These are phyloP conservation scores for Peziza echinospora DNA, from an alignment of 495 filamentous ascomycete species.

Conservation along the genomic window DNA sequence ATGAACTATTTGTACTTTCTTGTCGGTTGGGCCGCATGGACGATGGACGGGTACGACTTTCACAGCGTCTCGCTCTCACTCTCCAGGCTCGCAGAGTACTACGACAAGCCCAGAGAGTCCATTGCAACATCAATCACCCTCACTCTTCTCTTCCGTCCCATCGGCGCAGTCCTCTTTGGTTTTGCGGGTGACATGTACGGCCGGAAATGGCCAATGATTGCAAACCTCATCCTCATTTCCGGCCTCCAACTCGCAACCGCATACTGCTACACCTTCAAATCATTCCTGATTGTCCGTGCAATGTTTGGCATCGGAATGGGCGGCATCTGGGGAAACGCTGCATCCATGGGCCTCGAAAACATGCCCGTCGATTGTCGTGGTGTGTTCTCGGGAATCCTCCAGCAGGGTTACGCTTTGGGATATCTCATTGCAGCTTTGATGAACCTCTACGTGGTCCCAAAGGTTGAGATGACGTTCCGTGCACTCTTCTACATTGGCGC, in stretches of 20 bases:
- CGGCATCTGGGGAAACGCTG: slow-evolving; percentile 62
- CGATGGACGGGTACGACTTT: slow-evolving; percentile 35
- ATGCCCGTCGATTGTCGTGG: slow-evolving; percentile 35
- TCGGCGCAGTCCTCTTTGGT: slow-evolving; percentile 51
- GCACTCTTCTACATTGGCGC: slow-evolving; percentile 31
- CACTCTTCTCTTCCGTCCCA: slow-evolving; percentile 44
- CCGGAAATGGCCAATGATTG: slow-evolving; percentile 63
- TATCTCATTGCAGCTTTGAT: slow-evolving; percentile 51
- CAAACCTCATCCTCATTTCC: slow-evolving; percentile 41
- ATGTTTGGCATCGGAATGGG: slow-evolving; percentile 71
- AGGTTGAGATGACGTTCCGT: slow-evolving; percentile 12
- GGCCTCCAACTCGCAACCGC: slow-evolving; percentile 48
- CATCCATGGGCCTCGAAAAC: slow-evolving; percentile 57
- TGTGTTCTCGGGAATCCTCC: slow-evolving; percentile 55
- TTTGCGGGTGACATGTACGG: slow-evolving; percentile 52
- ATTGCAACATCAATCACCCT: slow-evolving; percentile 55
- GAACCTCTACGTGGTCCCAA: slow-evolving; percentile 37
- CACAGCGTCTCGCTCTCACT: slow-evolving; percentile 53
- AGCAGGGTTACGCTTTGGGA: slow-evolving; percentile 57
- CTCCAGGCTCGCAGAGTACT: slow-evolving; percentile 45
- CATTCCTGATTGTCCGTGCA: slow-evolving; percentile 43
- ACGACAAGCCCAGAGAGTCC: slow-evolving; percentile 35
- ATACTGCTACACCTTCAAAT: slow-evolving; percentile 40
- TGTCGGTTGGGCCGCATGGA: slow-evolving; percentile 22
- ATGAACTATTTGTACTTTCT: slow-evolving; percentile 20